Evolutionary conservation across 805 yeast genomes (phyloP).

Genomic region (Saturnispora bothae): DNA sequence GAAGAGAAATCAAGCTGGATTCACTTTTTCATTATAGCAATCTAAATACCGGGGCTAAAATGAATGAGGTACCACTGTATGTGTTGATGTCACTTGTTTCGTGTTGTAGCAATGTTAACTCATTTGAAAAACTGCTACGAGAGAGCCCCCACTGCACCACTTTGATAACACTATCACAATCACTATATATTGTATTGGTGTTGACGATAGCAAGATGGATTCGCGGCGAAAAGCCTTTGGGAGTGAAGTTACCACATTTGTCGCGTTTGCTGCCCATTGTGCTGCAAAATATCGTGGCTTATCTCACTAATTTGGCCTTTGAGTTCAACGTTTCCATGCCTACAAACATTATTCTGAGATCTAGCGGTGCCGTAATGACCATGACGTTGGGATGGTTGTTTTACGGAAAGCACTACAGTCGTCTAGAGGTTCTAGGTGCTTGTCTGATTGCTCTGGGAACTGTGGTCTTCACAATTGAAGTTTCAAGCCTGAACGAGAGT

Average conservation of each 20-base stretch:
- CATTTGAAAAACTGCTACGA: conserved; percentile 45
- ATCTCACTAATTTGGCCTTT: conserved; percentile 50
- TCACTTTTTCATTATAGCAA: no score
- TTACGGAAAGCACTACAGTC: conserved; percentile 36
- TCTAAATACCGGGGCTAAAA: not conserved
- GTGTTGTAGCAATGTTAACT: conserved; percentile 60
- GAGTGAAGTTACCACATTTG: conserved; percentile 30
- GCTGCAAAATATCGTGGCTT: conserved; percentile 40
- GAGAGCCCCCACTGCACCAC: conserved; percentile 31
- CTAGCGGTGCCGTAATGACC: conserved; percentile 53
- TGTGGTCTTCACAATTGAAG: conserved; percentile 29
- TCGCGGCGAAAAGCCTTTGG: conserved; percentile 15
- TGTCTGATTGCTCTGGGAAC: conserved; percentile 46
- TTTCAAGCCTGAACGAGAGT: not conserved
- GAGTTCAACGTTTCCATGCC: conserved; percentile 51
- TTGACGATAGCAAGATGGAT: conserved; percentile 26
- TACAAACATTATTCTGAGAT: conserved; percentile 53
- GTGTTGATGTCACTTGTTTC: conserved; percentile 48
- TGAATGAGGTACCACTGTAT: conserved; percentile 3
- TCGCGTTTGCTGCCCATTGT: conserved; percentile 36
- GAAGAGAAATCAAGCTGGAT: no score
- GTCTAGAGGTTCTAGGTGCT: conserved; percentile 40
- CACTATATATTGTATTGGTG: conserved; percentile 38
- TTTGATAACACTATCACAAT: conserved; percentile 50
- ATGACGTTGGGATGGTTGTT: conserved; percentile 43